Evolutionary conservation across 768 basidiomycete species (phyloP).

Genomic region (Panaeolus papilionaceus): DNA sequence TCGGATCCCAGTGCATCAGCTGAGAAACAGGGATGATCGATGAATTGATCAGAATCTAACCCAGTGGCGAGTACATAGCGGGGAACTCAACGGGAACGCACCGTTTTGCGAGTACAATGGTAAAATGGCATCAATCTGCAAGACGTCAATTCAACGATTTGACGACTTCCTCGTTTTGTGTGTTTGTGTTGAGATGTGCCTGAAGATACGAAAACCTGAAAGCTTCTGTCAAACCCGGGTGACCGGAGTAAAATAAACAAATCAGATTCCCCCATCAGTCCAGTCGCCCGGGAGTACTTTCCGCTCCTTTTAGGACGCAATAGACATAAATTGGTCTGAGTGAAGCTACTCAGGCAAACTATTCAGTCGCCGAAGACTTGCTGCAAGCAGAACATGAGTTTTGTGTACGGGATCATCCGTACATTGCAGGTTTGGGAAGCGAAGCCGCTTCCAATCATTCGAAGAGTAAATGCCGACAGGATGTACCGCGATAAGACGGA

Average conservation of each 20-base stretch:
- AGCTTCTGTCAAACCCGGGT: slow-evolving; percentile 1
- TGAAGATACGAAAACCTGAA: neutral
- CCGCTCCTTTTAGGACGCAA: neutral
- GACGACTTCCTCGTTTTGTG: neutral
- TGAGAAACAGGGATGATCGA: neutral
- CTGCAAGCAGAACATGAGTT: neutral
- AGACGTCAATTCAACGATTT: neutral
- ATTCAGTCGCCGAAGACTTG: neutral
- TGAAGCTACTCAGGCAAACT: neutral
- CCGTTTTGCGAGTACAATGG: neutral
- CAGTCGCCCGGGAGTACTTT: neutral
- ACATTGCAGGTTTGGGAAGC: neutral
- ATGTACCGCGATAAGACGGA: neutral
- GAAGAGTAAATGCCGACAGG: neutral
- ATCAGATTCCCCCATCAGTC: neutral
- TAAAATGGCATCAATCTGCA: neutral
- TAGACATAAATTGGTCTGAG: neutral
- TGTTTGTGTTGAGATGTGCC: slow-evolving; percentile 1
- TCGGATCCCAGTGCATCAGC: neutral
- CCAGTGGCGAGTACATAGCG: neutral
- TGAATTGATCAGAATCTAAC: neutral
- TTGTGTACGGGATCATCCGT: neutral
- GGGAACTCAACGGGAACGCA: neutral
- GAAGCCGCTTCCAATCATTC: neutral
- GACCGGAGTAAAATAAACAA: neutral